Percentiles rank a stretch among this genome's conserved stretches.
phyloP scores from a whole-genome alignment of 2,329 filamentous ascomycete species.

The Alternaria angustiovoidea region DNA sequence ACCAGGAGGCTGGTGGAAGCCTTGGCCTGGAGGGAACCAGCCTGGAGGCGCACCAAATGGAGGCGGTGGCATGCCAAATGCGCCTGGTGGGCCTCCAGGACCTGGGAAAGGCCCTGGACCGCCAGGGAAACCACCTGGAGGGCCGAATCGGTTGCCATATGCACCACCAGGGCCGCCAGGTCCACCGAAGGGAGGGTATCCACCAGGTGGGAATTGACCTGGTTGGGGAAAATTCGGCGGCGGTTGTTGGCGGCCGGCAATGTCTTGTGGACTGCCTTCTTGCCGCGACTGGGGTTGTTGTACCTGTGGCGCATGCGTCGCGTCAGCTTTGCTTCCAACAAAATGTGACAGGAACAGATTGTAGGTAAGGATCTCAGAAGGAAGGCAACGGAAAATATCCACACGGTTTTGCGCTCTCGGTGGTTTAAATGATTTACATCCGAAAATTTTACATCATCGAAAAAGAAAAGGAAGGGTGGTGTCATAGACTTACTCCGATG shows the following conservation, averaged over 20 bases:
- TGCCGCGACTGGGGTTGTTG: slow-evolving; percentile 39
- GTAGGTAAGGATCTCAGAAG: slow-evolving; percentile 76
- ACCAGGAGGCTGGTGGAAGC: slow-evolving; percentile 74
- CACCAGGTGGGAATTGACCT: slow-evolving; percentile 53
- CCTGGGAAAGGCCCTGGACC: slow-evolving; percentile 58
- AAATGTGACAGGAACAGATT: slow-evolving; percentile 21
- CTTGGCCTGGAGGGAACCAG: slow-evolving; percentile 81
- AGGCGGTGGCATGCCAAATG: slow-evolving; percentile 73
- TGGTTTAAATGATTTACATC: slow-evolving; percentile 89
- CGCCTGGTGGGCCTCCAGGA: slow-evolving; percentile 53
- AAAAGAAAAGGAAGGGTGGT: slow-evolving; percentile 32
- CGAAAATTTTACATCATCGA: slow-evolving; percentile 92
- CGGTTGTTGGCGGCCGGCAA: slow-evolving; percentile 45
- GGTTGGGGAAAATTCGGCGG: slow-evolving; percentile 51
- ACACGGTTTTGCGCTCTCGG: slow-evolving; percentile 96
- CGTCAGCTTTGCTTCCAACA: slow-evolving; percentile 31
- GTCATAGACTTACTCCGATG: slow-evolving; percentile 80
- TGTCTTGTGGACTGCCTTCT: slow-evolving; percentile 31
- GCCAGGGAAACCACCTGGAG: slow-evolving; percentile 56
- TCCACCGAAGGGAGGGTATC: slow-evolving; percentile 52
- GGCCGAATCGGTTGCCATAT: slow-evolving; percentile 56
- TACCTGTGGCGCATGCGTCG: slow-evolving; percentile 38
- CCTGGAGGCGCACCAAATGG: slow-evolving; percentile 74
- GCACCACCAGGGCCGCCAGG: slow-evolving; percentile 48
- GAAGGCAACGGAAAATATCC: slow-evolving; percentile 99